These are phyloP conservation scores for Arachnomyces sp. DNA, from an alignment of 2,329 filamentous ascomycete genomes.

Conservation along the genomic window DNA sequence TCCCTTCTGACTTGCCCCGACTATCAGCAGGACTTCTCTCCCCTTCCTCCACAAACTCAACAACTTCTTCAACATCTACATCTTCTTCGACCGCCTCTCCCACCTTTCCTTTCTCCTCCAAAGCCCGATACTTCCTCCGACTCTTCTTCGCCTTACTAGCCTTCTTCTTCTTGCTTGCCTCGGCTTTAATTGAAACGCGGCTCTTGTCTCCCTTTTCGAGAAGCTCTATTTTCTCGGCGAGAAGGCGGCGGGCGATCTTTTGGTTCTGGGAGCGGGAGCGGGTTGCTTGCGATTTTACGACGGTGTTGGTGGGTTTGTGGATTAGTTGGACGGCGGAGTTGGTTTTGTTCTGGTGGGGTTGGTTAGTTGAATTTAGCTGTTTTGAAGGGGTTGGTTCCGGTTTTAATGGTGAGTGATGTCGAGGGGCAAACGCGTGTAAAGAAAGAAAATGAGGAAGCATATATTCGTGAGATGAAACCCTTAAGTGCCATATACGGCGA, in stretches of 20 bases:
- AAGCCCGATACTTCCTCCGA: conserved; percentile 35
- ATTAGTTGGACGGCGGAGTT: conserved; percentile 88
- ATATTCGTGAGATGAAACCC: too few relatives aligned
- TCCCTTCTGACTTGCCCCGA: conserved; percentile 1
- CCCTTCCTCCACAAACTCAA: conserved; percentile 10
- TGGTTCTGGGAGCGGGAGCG: conserved; percentile 81
- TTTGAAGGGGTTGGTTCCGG: background rate
- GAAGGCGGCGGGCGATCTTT: conserved; percentile 68
- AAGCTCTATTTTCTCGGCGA: conserved; percentile 72
- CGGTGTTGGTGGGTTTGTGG: conserved; percentile 81
- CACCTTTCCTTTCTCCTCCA: conserved; percentile 22
- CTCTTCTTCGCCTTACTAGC: conserved; percentile 38
- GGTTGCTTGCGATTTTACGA: conserved; percentile 90
- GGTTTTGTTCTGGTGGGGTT: conserved; percentile 69
- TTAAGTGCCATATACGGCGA: too few relatives aligned
- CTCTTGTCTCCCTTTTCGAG: conserved; percentile 65
- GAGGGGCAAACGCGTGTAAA: background rate
- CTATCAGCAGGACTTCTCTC: conserved; percentile 7
- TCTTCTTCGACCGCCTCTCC: conserved; percentile 11
- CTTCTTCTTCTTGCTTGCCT: conserved; percentile 62
- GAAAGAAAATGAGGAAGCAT: too few relatives aligned
- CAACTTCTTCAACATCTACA: conserved; percentile 8
- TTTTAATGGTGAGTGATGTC: background rate
- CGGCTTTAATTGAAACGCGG: conserved; percentile 72
- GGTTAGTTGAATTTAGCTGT: conserved; percentile 5